A percentile compares a stretch with the other conserved stretches of the same genome.
phyloP scores from a whole-genome alignment of 192 early-diverging fungal genomes.

The Chytriomyces confervae region DNA sequence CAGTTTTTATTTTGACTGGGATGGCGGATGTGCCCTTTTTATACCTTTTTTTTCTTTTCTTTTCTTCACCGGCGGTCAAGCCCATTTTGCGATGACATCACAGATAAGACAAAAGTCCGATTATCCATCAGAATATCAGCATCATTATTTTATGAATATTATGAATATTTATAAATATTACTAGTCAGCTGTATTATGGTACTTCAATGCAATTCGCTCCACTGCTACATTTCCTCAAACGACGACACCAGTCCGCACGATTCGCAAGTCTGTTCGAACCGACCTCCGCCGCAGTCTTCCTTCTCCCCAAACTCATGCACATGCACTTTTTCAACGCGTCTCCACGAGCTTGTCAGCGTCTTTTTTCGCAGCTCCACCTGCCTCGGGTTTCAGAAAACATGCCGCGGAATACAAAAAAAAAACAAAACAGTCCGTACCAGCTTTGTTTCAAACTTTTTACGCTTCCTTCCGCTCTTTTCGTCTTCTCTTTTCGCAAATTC shows the following conservation, averaged over 20 bases:
- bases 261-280: slow-evolving; percentile 30
- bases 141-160: too few species aligned
- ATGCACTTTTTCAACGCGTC: slow-evolving; percentile 72
- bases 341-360: slow-evolving; percentile 77
- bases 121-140: too few species aligned
- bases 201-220: background rate
- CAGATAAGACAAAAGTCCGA: too few species aligned
- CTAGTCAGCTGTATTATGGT: too few species aligned
- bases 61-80: too few species aligned
- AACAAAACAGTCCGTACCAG: slow-evolving; percentile 54
- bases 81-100: too few species aligned
- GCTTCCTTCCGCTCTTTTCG: slow-evolving; percentile 82
- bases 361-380: slow-evolving; percentile 73
- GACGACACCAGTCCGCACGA: slow-evolving; percentile 10
- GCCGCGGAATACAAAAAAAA: background rate
- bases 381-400: slow-evolving; percentile 10
- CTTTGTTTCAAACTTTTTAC: slow-evolving; percentile 81
- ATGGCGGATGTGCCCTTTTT: too few species aligned
- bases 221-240: slow-evolving; percentile 27
- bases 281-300: slow-evolving; percentile 23
- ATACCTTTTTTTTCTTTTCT: too few species aligned
- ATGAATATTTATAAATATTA: too few species aligned
- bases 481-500: slow-evolving; percentile 82
- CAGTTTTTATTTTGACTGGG: too few species aligned
- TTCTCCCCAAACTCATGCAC: slow-evolving; percentile 74